Base-by-base conservation (phyloP, 345 rosid species). In the Toxicodendron radicans region DNA sequence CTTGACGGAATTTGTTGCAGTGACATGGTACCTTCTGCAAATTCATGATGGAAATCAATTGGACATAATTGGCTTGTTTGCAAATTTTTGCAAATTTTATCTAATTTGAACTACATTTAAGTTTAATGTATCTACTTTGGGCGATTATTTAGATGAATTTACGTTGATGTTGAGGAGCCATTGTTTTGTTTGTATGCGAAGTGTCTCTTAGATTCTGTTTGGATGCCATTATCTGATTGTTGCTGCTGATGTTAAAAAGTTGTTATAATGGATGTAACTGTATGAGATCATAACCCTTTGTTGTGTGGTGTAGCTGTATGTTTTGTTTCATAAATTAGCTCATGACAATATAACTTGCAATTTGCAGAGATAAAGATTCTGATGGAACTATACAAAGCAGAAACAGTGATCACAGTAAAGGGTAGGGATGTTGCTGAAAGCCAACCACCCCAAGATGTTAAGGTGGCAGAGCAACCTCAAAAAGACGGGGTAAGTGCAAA, bases 281-380 rank as follows among this genome's bases (percentile, higher is more conserved):
- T 16, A 16, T 51, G 54, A 51, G 54, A 14, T 51, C 18, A 14
- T 51, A 0, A 51, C 54, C 54, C 17, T 48, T 4, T 12, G 17
- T 12, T 48, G 2, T 48, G 52, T 46, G 51, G 8, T 64, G 33
- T 33, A 32, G 20, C 49, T n/a, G 41, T 17, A 30, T 53, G 11
- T 64, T 18, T 30, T 71, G 27, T 41, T 24, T 62, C 18, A 45
- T 35, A 53, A 49, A 23, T 16, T 35, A 3, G 27, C 53, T 68
- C 41, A 68, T 41, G 20, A 46, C 24, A 48, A 48, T 51, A 32
- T 30, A 71, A 30, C 13, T 38, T 73, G 57, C 27, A 58, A 64
- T 64, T 75, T 74, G 81, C 88, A 91, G 98, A 85, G 84, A 75
- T 88, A 82, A 91, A 86, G 86, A 82, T 80, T 58, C 67, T 93